Evolutionary conservation across 371 early-diverging fungal species (phyloP).

Genomic region (Mortierella sp.): DNA sequence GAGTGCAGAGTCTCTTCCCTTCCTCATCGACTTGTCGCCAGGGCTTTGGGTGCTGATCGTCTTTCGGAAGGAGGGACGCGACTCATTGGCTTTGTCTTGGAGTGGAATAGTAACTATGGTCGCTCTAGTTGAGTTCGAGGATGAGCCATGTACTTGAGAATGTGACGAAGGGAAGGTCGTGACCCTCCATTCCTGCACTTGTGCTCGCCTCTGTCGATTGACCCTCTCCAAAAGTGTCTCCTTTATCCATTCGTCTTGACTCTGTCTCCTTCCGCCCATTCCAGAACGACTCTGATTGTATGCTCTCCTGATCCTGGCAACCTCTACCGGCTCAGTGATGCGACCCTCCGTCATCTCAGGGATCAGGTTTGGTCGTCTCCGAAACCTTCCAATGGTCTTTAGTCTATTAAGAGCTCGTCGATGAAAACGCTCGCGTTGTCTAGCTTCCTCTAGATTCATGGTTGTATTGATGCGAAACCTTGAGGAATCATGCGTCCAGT

Average conservation of each 20-base stretch:
- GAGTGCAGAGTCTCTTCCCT: background rate
- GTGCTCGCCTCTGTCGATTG: conserved; percentile 18
- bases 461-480: background rate
- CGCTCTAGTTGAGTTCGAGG: background rate
- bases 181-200: conserved; percentile 19
- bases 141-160: background rate
- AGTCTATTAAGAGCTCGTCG: conserved; percentile 18
- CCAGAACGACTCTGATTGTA: background rate
- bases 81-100: background rate
- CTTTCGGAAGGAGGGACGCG: conserved; percentile 13
- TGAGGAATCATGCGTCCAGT: background rate
- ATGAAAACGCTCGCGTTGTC: conserved; percentile 18
- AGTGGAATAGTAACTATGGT: background rate
- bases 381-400: conserved; percentile 20
- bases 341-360: conserved; percentile 22
- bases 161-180: background rate
- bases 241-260: background rate
- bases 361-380: conserved; percentile 25
- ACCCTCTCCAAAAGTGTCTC: conserved; percentile 16
- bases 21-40: background rate
- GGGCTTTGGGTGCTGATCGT: conserved; percentile 11
- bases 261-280: background rate
- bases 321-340: conserved; percentile 23
- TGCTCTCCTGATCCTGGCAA: conserved; percentile 30
- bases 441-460: background rate